A percentile compares a stretch with the other conserved stretches of the same genome.
Conservation (phyloP, 164 flowering plant genomes). For the Houttuynia cordata region DNA sequence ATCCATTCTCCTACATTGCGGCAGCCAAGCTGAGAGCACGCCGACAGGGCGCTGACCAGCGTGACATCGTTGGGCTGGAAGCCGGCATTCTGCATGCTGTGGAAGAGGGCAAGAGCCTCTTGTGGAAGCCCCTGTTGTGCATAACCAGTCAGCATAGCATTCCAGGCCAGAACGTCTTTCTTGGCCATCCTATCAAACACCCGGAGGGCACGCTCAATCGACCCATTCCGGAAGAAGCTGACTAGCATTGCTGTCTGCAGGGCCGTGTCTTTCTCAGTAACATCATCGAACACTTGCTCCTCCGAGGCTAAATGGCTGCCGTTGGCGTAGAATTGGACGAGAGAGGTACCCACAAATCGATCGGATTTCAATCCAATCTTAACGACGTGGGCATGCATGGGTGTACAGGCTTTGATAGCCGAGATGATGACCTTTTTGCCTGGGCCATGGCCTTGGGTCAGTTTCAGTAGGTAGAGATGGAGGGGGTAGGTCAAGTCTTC, state of each 20-base stretch:
- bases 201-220: background rate
- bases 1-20: conserved; percentile 8
- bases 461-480: conserved; percentile 1
- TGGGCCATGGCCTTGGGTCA: conserved; percentile 4
- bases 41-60: conserved; percentile 7
- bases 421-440: background rate
- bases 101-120: conserved; percentile 7
- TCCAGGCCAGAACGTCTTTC: conserved; percentile 8
- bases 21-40: conserved; percentile 7
- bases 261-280: conserved; percentile 6
- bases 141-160: conserved; percentile 11
- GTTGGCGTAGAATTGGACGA: conserved; percentile 4
- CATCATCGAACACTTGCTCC: conserved; percentile 4
- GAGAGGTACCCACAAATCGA: conserved; percentile 3
- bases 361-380: conserved; percentile 1
- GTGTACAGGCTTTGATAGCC: conserved; percentile 6
- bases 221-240: conserved; percentile 4
- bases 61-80: conserved; percentile 3
- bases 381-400: conserved; percentile 9
- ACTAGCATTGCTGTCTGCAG: conserved; percentile 6
- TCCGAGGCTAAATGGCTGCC: conserved; percentile 1
- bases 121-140: conserved; percentile 3
- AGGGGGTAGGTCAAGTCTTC: background rate
- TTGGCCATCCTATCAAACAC: conserved; percentile 5
- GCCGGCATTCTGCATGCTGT: conserved; percentile 4